These are phyloP conservation scores for Crataegus laevigata DNA, from an alignment of 306 rosid genomes.

Conservation along the genomic window DNA sequence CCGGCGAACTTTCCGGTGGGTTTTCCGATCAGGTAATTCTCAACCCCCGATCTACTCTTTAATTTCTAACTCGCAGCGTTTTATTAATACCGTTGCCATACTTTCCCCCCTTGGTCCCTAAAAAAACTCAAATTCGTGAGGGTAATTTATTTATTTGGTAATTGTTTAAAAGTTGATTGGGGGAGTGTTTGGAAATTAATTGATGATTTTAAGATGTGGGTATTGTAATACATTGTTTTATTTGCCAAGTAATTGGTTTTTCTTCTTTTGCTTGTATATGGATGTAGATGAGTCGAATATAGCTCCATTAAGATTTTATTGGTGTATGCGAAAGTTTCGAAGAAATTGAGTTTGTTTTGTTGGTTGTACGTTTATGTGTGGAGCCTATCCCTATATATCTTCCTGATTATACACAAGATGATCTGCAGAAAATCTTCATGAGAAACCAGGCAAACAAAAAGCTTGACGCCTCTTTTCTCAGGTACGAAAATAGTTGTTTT, in stretches of 20 bases:
- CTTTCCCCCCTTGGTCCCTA: background rate
- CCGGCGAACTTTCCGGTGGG: background rate
- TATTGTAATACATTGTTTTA: background rate
- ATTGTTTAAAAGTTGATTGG: background rate
- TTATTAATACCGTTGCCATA: too few relatives aligned
- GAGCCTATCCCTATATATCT: slow-evolving; percentile 70
- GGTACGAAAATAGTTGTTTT: slow-evolving; percentile 33
- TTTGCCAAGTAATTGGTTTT: background rate
- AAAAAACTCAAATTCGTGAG: too few relatives aligned
- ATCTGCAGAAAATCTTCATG: slow-evolving; percentile 53
- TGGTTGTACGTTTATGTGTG: background rate
- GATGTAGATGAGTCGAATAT: background rate
- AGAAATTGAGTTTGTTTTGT: background rate
- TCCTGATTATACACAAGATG: slow-evolving; percentile 70
- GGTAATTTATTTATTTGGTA: background rate
- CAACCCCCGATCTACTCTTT: background rate
- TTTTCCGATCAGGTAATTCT: background rate
- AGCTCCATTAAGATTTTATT: background rate
- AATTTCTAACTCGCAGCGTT: background rate
- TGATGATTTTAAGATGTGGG: background rate
- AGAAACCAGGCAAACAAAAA: slow-evolving; percentile 55
- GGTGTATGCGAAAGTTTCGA: background rate
- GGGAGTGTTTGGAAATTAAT: background rate
- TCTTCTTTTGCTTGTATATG: background rate
- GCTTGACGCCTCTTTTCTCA: slow-evolving; percentile 71